These are phyloP conservation scores for Fusarium brachygibbosum DNA, from an alignment of 2,329 filamentous ascomycete genomes.

Conservation along the genomic window DNA sequence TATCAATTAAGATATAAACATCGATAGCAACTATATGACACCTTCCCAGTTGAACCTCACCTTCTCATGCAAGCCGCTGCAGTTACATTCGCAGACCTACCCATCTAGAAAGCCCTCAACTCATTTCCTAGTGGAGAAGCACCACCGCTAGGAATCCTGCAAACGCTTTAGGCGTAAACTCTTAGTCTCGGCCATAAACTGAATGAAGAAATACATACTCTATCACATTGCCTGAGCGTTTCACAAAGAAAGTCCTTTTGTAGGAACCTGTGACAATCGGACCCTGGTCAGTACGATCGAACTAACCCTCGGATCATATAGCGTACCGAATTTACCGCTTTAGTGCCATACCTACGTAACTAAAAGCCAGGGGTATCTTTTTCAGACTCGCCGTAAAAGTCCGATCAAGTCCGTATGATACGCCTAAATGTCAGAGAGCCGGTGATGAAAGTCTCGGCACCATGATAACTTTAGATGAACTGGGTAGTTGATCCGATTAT, in stretches of 20 bases:
- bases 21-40: neutral
- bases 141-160: neutral
- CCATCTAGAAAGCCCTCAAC: neutral
- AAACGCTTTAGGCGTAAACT: neutral
- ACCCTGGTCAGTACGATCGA: neutral
- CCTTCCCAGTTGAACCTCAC: neutral
- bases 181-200: neutral
- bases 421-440: neutral
- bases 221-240: neutral
- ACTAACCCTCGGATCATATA: neutral
- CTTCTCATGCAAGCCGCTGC: neutral
- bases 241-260: neutral
- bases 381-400: neutral
- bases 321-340: slow-evolving; percentile 3
- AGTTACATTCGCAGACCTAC: neutral
- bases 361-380: neutral
- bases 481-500: neutral
- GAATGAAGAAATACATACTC: neutral
- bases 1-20: neutral
- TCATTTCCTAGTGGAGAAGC: neutral
- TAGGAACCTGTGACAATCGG: neutral
- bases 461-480: neutral
- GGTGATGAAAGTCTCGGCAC: neutral
- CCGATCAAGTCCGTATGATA: neutral
- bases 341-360: neutral